Conservation (phyloP, 331 rosid genomes). For the Telfairia occidentalis region DNA sequence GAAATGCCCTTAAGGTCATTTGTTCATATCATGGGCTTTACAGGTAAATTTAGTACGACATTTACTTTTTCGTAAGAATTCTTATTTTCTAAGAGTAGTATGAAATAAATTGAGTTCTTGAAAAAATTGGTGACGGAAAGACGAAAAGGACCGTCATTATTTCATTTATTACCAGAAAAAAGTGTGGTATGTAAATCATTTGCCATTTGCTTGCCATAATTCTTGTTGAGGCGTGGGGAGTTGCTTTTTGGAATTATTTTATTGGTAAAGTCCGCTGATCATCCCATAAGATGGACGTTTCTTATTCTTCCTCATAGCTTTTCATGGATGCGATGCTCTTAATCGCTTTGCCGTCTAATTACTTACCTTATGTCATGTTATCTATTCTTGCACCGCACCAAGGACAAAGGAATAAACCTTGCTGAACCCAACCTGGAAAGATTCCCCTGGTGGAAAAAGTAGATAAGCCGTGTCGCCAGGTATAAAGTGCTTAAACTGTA, state of each 20-base stretch:
- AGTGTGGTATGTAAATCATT: neutral
- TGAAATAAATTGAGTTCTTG: neutral
- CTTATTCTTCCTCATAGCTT: neutral
- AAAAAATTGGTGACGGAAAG: neutral
- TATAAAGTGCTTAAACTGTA: neutral
- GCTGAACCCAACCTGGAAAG: slow-evolving; percentile 12
- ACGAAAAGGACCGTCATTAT: neutral
- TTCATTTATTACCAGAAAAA: neutral
- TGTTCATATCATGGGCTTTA: neutral
- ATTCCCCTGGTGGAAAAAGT: neutral
- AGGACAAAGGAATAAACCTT: neutral
- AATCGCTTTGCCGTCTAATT: neutral
- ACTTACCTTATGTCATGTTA: neutral
- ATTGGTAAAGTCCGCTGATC: neutral
- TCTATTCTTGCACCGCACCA: neutral
- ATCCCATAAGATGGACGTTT: slow-evolving; percentile 1
- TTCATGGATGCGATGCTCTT: neutral
- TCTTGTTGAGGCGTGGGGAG: neutral
- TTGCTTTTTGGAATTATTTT: slow-evolving; percentile 5
- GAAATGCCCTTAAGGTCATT: neutral
- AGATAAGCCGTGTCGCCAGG: slow-evolving; percentile 9
- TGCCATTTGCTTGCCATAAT: neutral
- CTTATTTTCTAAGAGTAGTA: neutral
- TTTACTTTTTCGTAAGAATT: neutral
- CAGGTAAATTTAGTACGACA: neutral